A percentile compares a stretch with the other conserved stretches of the same genome.
Evolutionary conservation across 805 yeast genomes (phyloP).

Genomic region (Lachancea mirantina): DNA sequence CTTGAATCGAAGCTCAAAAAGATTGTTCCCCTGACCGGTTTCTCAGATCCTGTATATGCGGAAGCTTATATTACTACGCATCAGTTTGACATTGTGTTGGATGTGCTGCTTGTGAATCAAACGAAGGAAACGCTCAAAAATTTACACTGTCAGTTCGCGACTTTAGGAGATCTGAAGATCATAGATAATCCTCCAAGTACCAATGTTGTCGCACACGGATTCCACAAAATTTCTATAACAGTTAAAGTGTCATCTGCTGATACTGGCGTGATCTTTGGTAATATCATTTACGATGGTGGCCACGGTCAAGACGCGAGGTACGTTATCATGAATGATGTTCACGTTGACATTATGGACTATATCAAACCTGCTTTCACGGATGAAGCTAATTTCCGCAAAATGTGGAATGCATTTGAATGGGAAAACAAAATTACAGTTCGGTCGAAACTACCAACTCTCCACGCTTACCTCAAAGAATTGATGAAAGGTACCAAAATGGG

Average conservation of each 20-base stretch:
- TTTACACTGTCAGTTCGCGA: constrained; percentile 88
- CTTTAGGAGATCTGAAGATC: constrained; percentile 91
- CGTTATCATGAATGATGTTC: constrained; percentile 89
- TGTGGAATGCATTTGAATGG: constrained; percentile 99
- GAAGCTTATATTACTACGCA: constrained; percentile 96
- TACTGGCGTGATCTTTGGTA: constrained; percentile 96
- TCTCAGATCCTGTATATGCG: constrained; percentile 95
- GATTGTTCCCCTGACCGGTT: constrained; percentile 93
- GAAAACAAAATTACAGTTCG: constrained; percentile 93
- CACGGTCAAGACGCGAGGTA: constrained; percentile 84
- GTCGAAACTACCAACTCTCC: constrained; percentile 56
- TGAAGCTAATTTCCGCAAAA: constrained; percentile 84
- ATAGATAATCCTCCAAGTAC: constrained; percentile 85
- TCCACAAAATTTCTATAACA: constrained; percentile 82
- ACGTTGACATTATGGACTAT: constrained; percentile 94
- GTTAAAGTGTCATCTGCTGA: constrained; percentile 95
- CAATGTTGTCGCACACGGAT: constrained; percentile 95
- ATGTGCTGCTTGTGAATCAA: constrained; percentile 90
- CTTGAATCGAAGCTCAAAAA: constrained; percentile 75
- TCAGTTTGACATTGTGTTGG: constrained; percentile 92
- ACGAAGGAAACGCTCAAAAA: constrained; percentile 87
- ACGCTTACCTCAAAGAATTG: constrained; percentile 69
- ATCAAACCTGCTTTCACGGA: constrained; percentile 90
- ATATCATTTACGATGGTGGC: constrained; percentile 92
- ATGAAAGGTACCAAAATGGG: constrained; percentile 82